Base-by-base conservation (phyloP, 305 asterid species). In the Lippia alba region DNA sequence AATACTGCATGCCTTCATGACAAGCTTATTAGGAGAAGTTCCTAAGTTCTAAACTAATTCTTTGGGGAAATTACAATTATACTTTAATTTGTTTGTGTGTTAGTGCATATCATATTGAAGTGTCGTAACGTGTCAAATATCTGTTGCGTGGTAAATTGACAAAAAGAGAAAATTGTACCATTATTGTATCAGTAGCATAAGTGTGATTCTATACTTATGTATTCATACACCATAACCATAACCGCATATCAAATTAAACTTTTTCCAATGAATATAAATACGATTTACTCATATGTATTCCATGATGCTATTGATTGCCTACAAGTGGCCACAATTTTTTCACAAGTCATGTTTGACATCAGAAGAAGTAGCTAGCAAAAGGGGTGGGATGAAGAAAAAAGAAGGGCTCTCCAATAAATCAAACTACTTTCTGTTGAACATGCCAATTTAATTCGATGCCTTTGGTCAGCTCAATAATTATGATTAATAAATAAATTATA, bases 391-490 rank as follows among this genome's bases (percentile, higher is more conserved):
- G 30, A 24, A 24, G 30, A 24, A 24, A 17, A 36, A 50, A 48
- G 48, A 59, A 45, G 33, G 30, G 9, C 19, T 7, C 15, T 8
- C 45, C 11, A 51, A 40, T 40, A 49, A 74, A 54, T 40, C 10
- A 30, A 16, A 58, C 56, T 30, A 66, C 50, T 20, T 66, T 36
- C 9, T 62, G 66, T 70, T 64, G 74, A 70, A 76, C 75, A 48
- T 64, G 24, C 71, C 73, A 63, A 64, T 24, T 24, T 24, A 24
- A 24, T 49, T n/a, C 8, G 80, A 64, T 61, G 63, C 56, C 62
- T 64, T 81, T 72, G 66, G 82, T 81, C 84, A 73, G 72, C 67
- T 67, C 24, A 54, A 30, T 80, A 79, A 44, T 44, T 44, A 44
- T 44, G 41, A 36, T 36, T 36, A 36, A 44, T 44, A 44, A 44